Evolutionary conservation across 192 early-diverging fungal genomes (phyloP), one percentile per base, ranked within the genome.

Genomic region (Thamnidium elegans): DNA sequence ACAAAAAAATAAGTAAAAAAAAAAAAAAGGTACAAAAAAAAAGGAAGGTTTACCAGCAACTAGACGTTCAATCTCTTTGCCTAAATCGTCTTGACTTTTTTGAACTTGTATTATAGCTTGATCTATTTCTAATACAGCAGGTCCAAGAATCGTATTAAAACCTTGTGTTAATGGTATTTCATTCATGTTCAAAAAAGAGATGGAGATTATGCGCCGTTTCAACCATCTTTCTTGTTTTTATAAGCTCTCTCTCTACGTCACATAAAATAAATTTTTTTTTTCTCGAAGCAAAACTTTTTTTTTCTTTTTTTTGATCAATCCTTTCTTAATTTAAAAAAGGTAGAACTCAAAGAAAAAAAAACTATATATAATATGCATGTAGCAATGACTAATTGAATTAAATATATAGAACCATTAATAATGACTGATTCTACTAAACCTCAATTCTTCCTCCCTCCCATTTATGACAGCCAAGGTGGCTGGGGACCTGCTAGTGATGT

Each of bases 401-500:
- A 26, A 26, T 26, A 26, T 26, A 3, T 26, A 26, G 26, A 26
- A 26, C 26, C 26, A 26, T 26, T 26, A 26, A 26, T 26, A 48
- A 71, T 71, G 69, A 31, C 63, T 17, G 69, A 71, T 26, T 58
- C 52, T 23, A 50, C 46, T 19, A 68, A 68, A 42, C 66, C 80
- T 71, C 44, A 64, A 21, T 97, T 97, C 74, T 81, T 70, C 46
- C 84, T 97, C 36, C 95, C 94, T 39, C 67, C 71, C 32, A 84
- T 96, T 58, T 79, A 81, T 63, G 93, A 96, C 80, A 89, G 92
- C 67, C 81, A 88, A 63, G 78, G 68, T 77, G 94, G 94, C 45
- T 97, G 95, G 95, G 95, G 95, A 31, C 95, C 95, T 13, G 72
- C 81, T 3, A 67, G 77, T 32, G 71, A 80, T 51, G 84, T 90